Evolutionary conservation across 257 asterid genomes (phyloP).

Genomic region (Vinca minor): DNA sequence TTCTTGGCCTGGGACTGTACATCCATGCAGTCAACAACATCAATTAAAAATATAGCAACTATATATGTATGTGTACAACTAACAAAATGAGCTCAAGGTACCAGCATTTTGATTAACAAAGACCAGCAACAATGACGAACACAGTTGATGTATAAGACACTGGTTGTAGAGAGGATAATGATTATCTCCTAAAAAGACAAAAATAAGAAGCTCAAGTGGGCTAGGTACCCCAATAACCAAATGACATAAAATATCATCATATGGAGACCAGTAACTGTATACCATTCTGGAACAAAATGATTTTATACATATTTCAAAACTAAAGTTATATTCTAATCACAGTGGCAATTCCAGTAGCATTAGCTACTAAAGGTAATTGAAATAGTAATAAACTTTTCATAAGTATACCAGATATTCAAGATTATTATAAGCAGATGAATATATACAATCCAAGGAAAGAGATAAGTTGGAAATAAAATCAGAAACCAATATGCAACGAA

Average conservation of each 20-base stretch:
- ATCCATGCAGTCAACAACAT: constrained; percentile 15
- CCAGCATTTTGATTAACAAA: not conserved
- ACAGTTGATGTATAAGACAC: not conserved
- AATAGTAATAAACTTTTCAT: not conserved
- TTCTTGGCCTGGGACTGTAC: constrained; percentile 84
- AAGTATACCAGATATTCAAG: not conserved
- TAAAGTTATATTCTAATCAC: not conserved
- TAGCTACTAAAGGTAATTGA: not conserved
- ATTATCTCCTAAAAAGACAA: not conserved
- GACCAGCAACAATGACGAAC: not conserved
- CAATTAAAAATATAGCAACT: not conserved
- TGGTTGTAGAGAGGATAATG: not conserved
- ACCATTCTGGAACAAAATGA: not conserved
- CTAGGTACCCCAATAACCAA: not conserved
- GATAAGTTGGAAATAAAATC: not conserved
- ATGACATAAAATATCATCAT: not conserved
- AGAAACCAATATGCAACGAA: not conserved
- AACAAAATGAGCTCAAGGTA: not conserved
- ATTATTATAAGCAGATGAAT: not conserved
- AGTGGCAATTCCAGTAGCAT: not conserved
- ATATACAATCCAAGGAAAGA: not conserved
- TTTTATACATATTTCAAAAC: not conserved
- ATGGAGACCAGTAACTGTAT: not conserved
- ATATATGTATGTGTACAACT: not conserved
- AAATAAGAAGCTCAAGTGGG: not conserved